These are phyloP conservation scores for Blastobotrys proliferans DNA, from an alignment of 1,139 yeast species.

Conservation along the genomic window DNA sequence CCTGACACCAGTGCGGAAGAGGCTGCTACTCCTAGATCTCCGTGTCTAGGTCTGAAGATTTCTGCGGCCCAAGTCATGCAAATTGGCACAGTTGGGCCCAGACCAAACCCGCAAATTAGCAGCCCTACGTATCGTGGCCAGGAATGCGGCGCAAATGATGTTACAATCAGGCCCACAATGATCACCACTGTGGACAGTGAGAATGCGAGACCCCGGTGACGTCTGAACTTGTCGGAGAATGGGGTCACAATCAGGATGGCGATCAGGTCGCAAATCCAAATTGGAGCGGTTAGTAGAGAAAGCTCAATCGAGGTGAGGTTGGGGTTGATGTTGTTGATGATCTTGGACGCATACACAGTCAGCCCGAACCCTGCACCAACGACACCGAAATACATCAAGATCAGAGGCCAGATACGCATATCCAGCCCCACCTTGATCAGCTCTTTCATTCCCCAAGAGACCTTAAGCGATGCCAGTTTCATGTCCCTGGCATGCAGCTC, in stretches of 20 bases:
- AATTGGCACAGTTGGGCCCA: constrained; percentile 88
- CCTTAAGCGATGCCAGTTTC: constrained; percentile 43
- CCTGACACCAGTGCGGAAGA: constrained; percentile 82
- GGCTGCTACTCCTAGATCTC: constrained; percentile 82
- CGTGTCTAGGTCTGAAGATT: constrained; percentile 65
- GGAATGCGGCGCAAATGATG: constrained; percentile 66
- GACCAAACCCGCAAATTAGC: constrained; percentile 76
- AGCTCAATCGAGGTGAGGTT: constrained; percentile 61
- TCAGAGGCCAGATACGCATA: constrained; percentile 70
- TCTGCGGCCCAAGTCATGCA: constrained; percentile 85
- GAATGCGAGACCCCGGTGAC: constrained; percentile 58
- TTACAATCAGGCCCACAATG: constrained; percentile 68
- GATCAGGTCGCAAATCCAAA: constrained; percentile 82
- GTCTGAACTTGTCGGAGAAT: constrained; percentile 64
- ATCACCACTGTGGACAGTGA: constrained; percentile 59
- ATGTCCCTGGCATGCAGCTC: constrained; percentile 63
- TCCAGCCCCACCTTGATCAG: constrained; percentile 56
- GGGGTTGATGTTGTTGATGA: constrained; percentile 63
- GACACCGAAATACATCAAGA: constrained; percentile 87
- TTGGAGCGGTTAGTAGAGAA: constrained; percentile 78
- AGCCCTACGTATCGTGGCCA: constrained; percentile 82
- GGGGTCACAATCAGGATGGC: constrained; percentile 76
- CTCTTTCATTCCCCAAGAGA: constrained; percentile 61
- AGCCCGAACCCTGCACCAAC: constrained; percentile 86
- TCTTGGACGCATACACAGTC: constrained; percentile 83